These are phyloP conservation scores for Pythium monospermum DNA, from an alignment of 352 stramenopile genomes.

Conservation along the genomic window DNA sequence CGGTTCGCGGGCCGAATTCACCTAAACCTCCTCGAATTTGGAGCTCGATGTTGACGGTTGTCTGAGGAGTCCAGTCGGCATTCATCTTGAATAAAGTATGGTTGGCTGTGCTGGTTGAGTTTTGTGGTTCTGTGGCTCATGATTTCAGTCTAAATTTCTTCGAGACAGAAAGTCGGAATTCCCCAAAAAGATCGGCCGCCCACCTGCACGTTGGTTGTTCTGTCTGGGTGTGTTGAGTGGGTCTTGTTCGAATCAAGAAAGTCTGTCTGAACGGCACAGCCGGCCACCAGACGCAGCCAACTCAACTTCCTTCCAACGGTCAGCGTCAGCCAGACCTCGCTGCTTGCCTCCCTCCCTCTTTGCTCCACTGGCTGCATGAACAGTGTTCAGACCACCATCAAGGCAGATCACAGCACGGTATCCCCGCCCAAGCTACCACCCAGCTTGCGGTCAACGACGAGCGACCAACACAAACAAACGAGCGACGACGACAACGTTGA, in stretches of 20 bases:
- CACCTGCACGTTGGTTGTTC: neutral
- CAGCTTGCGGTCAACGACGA: neutral
- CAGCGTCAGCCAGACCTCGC: no score
- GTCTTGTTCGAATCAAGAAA: constrained; percentile 28
- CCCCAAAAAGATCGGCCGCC: constrained; percentile 3
- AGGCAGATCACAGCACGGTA: no score
- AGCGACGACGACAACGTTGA: constrained; percentile 21
- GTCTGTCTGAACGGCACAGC: constrained; percentile 23
- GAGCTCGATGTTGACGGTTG: neutral
- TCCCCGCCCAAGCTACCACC: constrained; percentile 3
- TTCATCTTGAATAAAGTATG: constrained; percentile 25
- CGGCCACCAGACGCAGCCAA: neutral
- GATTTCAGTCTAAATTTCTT: constrained; percentile 56
- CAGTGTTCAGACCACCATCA: no score
- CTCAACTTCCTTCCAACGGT: neutral
- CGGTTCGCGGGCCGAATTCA: constrained; percentile 3
- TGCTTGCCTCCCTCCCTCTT: no score
- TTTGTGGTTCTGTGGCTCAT: constrained; percentile 12
- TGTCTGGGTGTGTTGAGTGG: constrained; percentile 1
- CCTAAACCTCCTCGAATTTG: constrained; percentile 20
- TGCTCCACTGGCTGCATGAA: no score
- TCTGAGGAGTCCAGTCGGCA: constrained; percentile 15
- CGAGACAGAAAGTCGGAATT: constrained; percentile 38
- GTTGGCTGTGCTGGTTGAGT: constrained; percentile 8
- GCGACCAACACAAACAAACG: constrained; percentile 6